These are phyloP conservation scores for Eucalyptus polyanthemos DNA, from an alignment of 345 rosid species.

Conservation along the genomic window DNA sequence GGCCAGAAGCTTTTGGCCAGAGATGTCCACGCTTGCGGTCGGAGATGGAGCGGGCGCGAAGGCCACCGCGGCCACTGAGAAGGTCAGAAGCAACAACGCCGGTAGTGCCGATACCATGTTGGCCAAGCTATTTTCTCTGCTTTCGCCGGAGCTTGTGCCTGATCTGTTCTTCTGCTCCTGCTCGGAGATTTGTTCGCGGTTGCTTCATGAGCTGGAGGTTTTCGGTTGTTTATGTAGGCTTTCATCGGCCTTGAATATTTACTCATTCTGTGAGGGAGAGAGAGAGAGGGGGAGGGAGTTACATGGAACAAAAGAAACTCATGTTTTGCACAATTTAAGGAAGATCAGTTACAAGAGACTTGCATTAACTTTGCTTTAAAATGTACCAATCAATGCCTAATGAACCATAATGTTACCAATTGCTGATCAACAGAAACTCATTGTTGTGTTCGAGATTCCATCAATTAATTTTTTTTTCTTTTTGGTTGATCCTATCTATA, in stretches of 20 bases:
- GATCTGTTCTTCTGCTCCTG: neutral
- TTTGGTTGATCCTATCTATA: fast-evolving
- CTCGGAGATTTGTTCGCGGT: neutral
- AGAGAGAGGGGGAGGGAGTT: neutral
- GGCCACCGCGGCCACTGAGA: neutral
- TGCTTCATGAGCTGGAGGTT: neutral
- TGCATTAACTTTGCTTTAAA: neutral
- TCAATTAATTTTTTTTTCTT: neutral
- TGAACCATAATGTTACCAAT: neutral
- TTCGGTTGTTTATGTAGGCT: neutral
- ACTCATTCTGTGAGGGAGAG: neutral
- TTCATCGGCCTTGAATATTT: neutral
- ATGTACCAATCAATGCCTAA: neutral
- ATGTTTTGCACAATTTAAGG: neutral
- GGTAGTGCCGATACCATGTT: neutral
- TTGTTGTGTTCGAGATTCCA: neutral
- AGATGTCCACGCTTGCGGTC: neutral
- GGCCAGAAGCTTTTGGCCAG: neutral
- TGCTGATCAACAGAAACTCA: neutral
- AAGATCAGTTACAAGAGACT: neutral
- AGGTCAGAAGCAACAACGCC: neutral
- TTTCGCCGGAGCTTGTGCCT: neutral
- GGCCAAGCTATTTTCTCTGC: neutral
- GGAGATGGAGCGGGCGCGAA: neutral
- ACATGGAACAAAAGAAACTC: neutral